Conservation (phyloP, 169 alveolate species). For the Amoebophrya sp. region DNA sequence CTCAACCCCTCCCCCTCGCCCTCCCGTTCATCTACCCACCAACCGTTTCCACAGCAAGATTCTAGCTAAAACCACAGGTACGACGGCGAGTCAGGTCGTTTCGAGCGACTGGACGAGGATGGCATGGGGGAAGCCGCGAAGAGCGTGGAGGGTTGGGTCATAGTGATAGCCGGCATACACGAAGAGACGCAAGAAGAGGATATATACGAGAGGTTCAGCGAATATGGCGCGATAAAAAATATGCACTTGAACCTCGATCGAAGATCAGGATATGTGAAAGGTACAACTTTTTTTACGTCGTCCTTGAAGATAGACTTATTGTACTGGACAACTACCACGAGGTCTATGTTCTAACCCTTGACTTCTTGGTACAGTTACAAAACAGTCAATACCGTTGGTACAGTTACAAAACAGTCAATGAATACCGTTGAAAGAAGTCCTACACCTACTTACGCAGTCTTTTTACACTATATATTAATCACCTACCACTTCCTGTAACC, state of each 20-base stretch:
- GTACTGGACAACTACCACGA: no score
- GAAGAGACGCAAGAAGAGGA: neutral
- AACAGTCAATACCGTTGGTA: no score
- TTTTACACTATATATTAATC: neutral
- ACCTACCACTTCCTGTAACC: neutral
- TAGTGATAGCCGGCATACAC: neutral
- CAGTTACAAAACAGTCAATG: no score
- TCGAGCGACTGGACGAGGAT: neutral
- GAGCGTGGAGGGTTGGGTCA: neutral
- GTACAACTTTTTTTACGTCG: no score
- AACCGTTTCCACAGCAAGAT: no score
- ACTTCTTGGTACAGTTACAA: no score
- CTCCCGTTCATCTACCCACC: no score
- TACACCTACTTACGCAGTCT: neutral
- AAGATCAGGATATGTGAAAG: neutral
- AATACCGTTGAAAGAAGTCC: no score
- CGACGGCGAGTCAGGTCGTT: neutral
- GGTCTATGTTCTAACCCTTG: no score
- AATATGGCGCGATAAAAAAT: neutral
- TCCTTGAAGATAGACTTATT: no score
- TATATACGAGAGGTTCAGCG: neutral
- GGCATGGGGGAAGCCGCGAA: neutral
- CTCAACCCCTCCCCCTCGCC: no score
- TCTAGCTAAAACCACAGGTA: neutral
- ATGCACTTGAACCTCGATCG: neutral